A percentile compares a stretch with the other conserved stretches of the same genome.
These are phyloP conservation scores for Monascus purpureus DNA, from an alignment of 495 filamentous ascomycete genomes.

Conservation along the genomic window DNA sequence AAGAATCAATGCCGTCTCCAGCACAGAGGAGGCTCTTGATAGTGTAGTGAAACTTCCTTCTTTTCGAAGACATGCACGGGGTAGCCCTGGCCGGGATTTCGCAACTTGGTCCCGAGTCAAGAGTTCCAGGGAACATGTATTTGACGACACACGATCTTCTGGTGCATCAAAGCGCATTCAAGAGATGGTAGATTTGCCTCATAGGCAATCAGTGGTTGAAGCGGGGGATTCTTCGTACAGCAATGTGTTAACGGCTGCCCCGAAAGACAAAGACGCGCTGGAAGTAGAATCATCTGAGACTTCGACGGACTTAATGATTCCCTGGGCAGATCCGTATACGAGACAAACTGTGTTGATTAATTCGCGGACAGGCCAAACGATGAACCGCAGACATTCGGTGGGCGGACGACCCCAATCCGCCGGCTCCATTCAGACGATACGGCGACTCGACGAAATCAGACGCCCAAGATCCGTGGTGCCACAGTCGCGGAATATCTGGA, in stretches of 20 bases:
- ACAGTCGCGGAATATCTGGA: constrained; percentile 15
- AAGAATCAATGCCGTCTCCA: constrained; percentile 1
- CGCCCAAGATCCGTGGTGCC: constrained; percentile 7
- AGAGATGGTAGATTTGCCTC: too few species aligned
- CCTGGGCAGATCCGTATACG: constrained; percentile 58
- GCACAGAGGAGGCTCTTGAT: constrained; percentile 14
- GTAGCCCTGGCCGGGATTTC: constrained; percentile 25
- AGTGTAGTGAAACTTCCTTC: constrained; percentile 20
- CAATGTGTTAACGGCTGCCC: too few species aligned
- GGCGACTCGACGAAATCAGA: constrained; percentile 1
- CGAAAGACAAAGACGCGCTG: too few species aligned
- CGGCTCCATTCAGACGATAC: constrained; percentile 4
- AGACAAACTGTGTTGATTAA: constrained; percentile 45
- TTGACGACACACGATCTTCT: background rate
- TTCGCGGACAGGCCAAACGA: constrained; percentile 45
- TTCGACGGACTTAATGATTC: constrained; percentile 25
- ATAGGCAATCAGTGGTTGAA: too few species aligned
- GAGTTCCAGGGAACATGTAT: constrained; percentile 23
- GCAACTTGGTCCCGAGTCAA: constrained; percentile 57
- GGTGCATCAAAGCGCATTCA: background rate
- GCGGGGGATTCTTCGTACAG: too few species aligned
- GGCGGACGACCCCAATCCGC: constrained; percentile 10
- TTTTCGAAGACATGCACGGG: constrained; percentile 9
- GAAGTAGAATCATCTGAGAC: too few species aligned
- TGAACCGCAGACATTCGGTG: constrained; percentile 1